These are phyloP conservation scores for Mycena maculata DNA, from an alignment of 768 basidiomycete genomes.

Conservation along the genomic window DNA sequence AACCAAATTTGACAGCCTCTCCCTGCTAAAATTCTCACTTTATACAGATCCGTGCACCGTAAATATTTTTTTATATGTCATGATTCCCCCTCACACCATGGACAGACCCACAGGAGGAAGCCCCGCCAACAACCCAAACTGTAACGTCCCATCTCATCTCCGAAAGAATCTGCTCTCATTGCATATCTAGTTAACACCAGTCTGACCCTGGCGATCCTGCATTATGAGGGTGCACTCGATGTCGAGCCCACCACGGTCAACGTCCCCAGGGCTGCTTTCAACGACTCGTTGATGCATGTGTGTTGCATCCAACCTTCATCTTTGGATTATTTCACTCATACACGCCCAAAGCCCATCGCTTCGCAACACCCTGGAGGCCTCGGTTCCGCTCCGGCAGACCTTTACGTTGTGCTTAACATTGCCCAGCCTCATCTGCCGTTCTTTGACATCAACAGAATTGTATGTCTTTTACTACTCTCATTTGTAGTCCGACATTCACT, in stretches of 20 bases:
- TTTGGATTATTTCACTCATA: too few species aligned
- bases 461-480: not conserved
- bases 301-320: constrained; percentile 21
- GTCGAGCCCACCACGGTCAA: too few species aligned
- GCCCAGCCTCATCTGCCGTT: constrained; percentile 32
- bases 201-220: constrained; percentile 51
- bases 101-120: constrained; percentile 40
- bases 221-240: constrained; percentile 49
- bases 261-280: constrained; percentile 47
- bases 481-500: not conserved
- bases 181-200: constrained; percentile 39
- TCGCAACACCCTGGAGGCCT: constrained; percentile 26
- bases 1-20: too few species aligned
- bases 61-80: not conserved
- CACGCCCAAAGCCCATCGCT: constrained; percentile 33
- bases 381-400: constrained; percentile 30
- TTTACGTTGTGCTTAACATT: constrained; percentile 26
- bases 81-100: not conserved
- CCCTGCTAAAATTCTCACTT: not conserved
- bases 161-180: not conserved
- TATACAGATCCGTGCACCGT: constrained; percentile 49
- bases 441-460: constrained; percentile 34
- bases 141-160: not conserved
- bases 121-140: constrained; percentile 42
- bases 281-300: constrained; percentile 46